Percentiles rank a stretch among this genome's conserved stretches.
Evolutionary conservation across 1,284 basidiomycete genomes (phyloP).

Genomic region (Cystobasidium sp.): DNA sequence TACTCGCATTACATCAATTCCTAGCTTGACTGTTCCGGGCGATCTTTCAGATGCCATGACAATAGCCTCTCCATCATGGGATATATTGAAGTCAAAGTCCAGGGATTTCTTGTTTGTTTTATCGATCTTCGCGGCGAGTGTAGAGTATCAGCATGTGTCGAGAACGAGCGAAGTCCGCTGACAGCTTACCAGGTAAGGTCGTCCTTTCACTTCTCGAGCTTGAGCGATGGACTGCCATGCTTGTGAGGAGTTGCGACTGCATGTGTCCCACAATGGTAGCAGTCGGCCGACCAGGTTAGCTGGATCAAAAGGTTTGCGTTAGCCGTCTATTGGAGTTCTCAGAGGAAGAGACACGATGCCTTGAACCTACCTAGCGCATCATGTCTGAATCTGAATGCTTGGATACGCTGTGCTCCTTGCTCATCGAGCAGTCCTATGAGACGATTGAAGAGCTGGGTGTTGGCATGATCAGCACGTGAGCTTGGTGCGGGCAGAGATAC

Average conservation of each 20-base stretch:
- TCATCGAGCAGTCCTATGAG: slow-evolving; percentile 22
- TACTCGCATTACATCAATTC: slow-evolving; percentile 40
- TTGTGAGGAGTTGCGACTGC: not conserved
- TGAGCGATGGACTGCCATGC: not conserved
- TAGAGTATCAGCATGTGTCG: not conserved
- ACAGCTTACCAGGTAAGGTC: slow-evolving; percentile 34
- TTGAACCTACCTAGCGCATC: slow-evolving; percentile 36
- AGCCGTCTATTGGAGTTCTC: not conserved
- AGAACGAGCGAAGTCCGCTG: not conserved
- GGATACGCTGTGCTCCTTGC: slow-evolving; percentile 7
- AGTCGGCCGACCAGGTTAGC: slow-evolving; percentile 24
- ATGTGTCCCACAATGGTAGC: slow-evolving; percentile 25
- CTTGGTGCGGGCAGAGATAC: not conserved
- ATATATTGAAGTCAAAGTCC: slow-evolving; percentile 40
- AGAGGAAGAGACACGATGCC: no score
- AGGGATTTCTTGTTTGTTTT: not conserved
- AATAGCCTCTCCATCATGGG: slow-evolving; percentile 34
- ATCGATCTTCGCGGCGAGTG: not conserved
- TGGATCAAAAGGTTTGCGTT: not conserved
- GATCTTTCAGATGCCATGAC: slow-evolving; percentile 14
- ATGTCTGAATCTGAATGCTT: slow-evolving; percentile 14
- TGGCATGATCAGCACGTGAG: slow-evolving; percentile 15
- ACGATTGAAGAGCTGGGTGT: slow-evolving; percentile 16
- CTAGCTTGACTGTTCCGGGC: not conserved
- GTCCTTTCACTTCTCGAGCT: slow-evolving; percentile 2